Base-by-base conservation (phyloP, 73 alveolate genomes). In the Chromera velia region DNA sequence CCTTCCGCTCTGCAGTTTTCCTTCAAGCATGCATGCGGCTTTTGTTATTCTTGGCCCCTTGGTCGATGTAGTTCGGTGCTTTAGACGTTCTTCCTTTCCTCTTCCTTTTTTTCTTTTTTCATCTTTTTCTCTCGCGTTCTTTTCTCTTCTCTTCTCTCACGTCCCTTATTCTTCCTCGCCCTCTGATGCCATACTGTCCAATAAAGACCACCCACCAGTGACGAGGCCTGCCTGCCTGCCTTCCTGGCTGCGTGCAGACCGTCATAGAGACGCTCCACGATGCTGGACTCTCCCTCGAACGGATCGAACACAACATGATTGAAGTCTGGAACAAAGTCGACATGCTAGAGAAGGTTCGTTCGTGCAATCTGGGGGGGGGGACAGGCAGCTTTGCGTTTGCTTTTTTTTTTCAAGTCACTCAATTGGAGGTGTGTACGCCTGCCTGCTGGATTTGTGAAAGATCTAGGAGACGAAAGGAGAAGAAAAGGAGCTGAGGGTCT, bases 291-390 rank as follows among this genome's bases (percentile, higher is more conserved):
- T 4, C 22, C 34, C 33, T 4, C 28, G 28, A 17, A 49, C 28
- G 28, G 7, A 1, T 49, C 26, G 1, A 28, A 6, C 4, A 1
- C 26, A 6, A 66, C 7, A 19, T 0, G 10, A 4, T n/a, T 33
- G 28, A 75, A 74, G 82, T 76, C 22, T 76, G 83, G 83, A 76
- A 76, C 83, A 76, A 76, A 46, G 65, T 76, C 75, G 83, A 76
- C 63, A 32, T 76, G 40, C 33, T 76, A 24, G 55, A 40, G 22
- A 13, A 40, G 55, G 55, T 40, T 4, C n/a, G n/a, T n/a, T n/a
- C n/a, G n/a, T n/a, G n/a, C n/a, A n/a, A n/a, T n/a, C n/a, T n/a
- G n/a, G n/a, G n/a, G n/a, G n/a, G n/a, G n/a, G n/a, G n/a, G n/a
- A n/a, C n/a, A n/a, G n/a, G n/a, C n/a, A n/a, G n/a, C n/a, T n/a